phyloP scores from a whole-genome alignment of 768 basidiomycete genomes.

The Russula abietina region DNA sequence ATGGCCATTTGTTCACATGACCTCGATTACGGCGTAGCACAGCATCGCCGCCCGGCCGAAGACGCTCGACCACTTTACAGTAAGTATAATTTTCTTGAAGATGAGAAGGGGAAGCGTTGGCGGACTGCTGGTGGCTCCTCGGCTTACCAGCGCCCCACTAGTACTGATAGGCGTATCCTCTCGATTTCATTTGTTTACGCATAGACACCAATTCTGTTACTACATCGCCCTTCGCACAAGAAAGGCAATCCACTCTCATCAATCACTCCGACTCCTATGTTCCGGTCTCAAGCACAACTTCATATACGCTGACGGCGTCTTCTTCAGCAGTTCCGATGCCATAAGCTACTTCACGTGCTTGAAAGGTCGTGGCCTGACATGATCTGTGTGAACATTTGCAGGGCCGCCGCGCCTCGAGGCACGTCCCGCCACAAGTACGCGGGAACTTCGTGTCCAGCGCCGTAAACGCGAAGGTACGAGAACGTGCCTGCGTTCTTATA shows the following conservation, averaged over 20 bases:
- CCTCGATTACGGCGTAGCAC: no score
- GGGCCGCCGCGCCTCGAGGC: slow-evolving; percentile 28
- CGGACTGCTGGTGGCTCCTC: no score
- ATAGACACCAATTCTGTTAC: not conserved
- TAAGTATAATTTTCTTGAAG: no score
- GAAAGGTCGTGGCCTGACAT: slow-evolving; percentile 30
- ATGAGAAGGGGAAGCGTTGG: no score
- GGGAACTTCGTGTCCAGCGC: slow-evolving; percentile 37
- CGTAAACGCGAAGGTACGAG: slow-evolving; percentile 49
- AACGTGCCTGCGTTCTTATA: slow-evolving; percentile 56
- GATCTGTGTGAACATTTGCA: slow-evolving; percentile 35
- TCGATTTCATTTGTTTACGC: not conserved
- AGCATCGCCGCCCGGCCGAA: no score
- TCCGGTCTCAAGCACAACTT: not conserved
- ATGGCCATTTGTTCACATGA: no score
- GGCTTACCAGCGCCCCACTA: no score
- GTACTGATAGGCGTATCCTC: no score
- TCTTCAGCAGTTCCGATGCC: not conserved
- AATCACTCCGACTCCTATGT: not conserved
- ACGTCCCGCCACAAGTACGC: slow-evolving; percentile 30
- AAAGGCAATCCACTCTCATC: no score
- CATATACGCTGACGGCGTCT: not conserved
- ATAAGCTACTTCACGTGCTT: slow-evolving; percentile 25
- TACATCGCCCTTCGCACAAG: not conserved
- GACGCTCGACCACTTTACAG: no score